Percentiles rank a stretch among this genome's conserved stretches.
Evolutionary conservation across 768 basidiomycete genomes (phyloP).

Genomic region (Lentinula edodes): DNA sequence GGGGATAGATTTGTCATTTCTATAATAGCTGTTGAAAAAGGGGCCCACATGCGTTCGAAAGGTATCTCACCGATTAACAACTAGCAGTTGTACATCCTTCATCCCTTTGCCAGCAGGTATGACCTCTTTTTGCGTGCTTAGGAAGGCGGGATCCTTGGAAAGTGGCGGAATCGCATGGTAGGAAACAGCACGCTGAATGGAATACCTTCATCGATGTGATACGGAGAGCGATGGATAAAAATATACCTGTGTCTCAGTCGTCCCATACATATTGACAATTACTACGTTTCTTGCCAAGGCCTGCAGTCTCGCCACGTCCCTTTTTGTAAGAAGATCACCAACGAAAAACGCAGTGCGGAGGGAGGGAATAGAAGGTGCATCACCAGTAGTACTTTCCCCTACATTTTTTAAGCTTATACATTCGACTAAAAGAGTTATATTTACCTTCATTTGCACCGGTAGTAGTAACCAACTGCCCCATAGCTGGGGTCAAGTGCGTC

Average conservation of each 20-base stretch:
- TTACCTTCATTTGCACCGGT: not conserved
- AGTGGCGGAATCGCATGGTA: constrained; percentile 92
- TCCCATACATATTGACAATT: constrained; percentile 99
- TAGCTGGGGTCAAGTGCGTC: constrained; percentile 98
- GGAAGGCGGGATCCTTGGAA: constrained; percentile 76
- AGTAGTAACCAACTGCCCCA: constrained; percentile 90
- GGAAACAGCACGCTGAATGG: constrained; percentile 76
- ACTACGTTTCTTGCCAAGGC: constrained; percentile 85
- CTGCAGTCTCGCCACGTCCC: constrained; percentile 93
- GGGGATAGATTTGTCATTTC: constrained; percentile 74
- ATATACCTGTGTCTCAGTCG: constrained; percentile 83
- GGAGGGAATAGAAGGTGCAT: constrained; percentile 82
- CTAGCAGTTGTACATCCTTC: constrained; percentile 95
- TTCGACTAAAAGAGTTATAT: not conserved
- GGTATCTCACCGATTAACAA: constrained; percentile 59
- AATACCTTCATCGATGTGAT: too few relatives aligned
- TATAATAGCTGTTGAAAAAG: not conserved
- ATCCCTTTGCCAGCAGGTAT: constrained; percentile 98
- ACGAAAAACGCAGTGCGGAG: constrained; percentile 95
- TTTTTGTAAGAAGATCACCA: constrained; percentile 97
- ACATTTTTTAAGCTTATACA: not conserved
- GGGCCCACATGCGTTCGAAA: not conserved
- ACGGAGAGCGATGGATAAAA: not conserved
- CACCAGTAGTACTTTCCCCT: constrained; percentile 35
- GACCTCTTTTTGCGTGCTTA: constrained; percentile 92